These are phyloP conservation scores for Ganoderma resinaceum DNA, from an alignment of 1,284 basidiomycete species.

Conservation along the genomic window DNA sequence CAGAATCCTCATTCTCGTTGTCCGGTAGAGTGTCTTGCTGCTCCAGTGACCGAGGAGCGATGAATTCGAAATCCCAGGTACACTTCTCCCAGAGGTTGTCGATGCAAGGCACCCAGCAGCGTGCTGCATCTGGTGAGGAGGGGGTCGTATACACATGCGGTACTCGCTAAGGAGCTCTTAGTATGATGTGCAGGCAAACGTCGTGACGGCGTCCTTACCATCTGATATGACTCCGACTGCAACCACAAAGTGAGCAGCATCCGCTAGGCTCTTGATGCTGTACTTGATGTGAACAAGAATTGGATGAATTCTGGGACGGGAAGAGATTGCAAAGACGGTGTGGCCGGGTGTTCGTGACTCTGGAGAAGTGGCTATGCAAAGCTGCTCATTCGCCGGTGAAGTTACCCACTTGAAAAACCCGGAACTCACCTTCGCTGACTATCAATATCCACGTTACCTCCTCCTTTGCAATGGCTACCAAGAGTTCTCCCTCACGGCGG, in stretches of 20 bases:
- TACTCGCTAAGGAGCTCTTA: slow-evolving; percentile 65
- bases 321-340: slow-evolving; percentile 47
- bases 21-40: slow-evolving; percentile 59
- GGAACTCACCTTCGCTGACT: slow-evolving; percentile 54
- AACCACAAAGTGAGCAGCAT: slow-evolving; percentile 89
- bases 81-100: slow-evolving; percentile 97
- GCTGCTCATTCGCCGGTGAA: neutral
- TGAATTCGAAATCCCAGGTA: slow-evolving; percentile 98
- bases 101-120: slow-evolving; percentile 97
- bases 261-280: slow-evolving; percentile 79
- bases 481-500: slow-evolving; percentile 94
- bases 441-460: slow-evolving; percentile 64
- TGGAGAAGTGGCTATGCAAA: slow-evolving; percentile 67
- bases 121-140: slow-evolving; percentile 87
- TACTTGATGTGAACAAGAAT: slow-evolving; percentile 83
- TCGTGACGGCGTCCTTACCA: slow-evolving; percentile 61
- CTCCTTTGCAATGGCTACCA: slow-evolving; percentile 89
- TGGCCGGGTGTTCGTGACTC: slow-evolving; percentile 77
- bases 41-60: slow-evolving; percentile 89
- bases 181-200: slow-evolving; percentile 13
- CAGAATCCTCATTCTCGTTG: slow-evolving; percentile 57
- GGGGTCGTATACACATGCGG: slow-evolving; percentile 95
- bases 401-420: neutral
- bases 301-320: slow-evolving; percentile 72
- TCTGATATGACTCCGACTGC: slow-evolving; percentile 82